Conservation (phyloP, 2,329 filamentous ascomycete genomes). For the Microdochium paspali region DNA sequence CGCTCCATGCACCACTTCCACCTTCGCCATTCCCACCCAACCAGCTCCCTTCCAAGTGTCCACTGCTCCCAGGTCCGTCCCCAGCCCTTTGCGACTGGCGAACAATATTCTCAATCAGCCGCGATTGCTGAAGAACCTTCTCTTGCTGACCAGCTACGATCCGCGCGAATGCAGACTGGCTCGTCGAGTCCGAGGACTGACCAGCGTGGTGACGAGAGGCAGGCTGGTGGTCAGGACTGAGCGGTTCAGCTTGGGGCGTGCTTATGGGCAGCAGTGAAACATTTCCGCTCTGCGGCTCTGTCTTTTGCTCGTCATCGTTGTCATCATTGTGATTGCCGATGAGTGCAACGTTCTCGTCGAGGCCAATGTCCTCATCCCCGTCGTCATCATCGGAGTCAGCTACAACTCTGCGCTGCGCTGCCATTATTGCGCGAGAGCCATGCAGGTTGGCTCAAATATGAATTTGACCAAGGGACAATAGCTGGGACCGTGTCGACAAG, state of each 20-base stretch:
- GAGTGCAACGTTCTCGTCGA: not conserved
- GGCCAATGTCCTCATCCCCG: not conserved
- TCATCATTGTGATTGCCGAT: not conserved
- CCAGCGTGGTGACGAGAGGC: conserved; percentile 2
- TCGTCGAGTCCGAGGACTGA: conserved; percentile 12
- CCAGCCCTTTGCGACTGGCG: conserved; percentile 18
- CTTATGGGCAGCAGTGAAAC: conserved; percentile 5
- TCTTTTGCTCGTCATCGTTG: conserved; percentile 2
- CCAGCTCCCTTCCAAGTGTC: no score
- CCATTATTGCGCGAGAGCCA: conserved; percentile 3
- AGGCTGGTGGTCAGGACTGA: conserved; percentile 13
- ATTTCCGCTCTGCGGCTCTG: conserved; percentile 6
- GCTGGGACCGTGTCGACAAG: not conserved
- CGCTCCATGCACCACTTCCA: not conserved
- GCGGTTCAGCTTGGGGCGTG: conserved; percentile 16
- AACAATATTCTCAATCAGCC: conserved; percentile 21
- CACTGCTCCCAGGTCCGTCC: not conserved
- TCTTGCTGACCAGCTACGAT: conserved; percentile 15
- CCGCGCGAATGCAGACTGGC: conserved; percentile 17
- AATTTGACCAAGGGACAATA: not conserved
- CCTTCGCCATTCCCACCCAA: not conserved
- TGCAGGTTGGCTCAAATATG: not conserved
- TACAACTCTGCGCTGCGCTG: conserved; percentile 18
- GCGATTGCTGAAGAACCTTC: conserved; percentile 15
- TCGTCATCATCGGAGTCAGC: conserved; percentile 20